phyloP scores from a whole-genome alignment of 2,329 filamentous ascomycete species.

The Neonectria neomacrospora region DNA sequence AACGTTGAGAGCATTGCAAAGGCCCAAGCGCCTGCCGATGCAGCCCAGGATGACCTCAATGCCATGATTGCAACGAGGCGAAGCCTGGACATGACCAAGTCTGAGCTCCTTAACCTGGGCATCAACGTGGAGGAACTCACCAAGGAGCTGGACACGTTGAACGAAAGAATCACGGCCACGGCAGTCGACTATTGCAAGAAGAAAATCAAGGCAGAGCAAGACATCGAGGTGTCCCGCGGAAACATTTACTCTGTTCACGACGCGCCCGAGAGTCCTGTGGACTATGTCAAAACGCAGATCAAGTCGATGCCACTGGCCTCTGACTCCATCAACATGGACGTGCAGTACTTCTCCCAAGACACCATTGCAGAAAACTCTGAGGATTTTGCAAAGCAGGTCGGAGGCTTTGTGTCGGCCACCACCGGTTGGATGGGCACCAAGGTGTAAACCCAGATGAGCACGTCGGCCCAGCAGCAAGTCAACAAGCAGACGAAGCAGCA shows the following conservation, averaged over 20 bases:
- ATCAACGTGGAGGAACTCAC: constrained; percentile 1
- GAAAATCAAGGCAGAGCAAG: neutral
- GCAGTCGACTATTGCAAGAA: neutral
- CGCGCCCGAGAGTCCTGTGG: constrained; percentile 29
- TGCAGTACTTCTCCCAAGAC: constrained; percentile 28
- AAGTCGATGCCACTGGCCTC: constrained; percentile 26
- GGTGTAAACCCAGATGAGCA: no score
- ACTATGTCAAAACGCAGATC: constrained; percentile 25
- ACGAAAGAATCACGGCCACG: neutral
- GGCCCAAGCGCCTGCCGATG: constrained; percentile 14
- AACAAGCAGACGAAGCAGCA: neutral
- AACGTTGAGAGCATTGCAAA: neutral
- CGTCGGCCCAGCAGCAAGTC: no score
- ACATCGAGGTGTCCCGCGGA: neutral
- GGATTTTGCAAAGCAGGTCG: no score
- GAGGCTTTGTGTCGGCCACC: no score
- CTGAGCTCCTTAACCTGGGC: constrained; percentile 29
- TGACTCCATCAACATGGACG: constrained; percentile 34
- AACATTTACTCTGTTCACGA: neutral
- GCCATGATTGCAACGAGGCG: constrained; percentile 23
- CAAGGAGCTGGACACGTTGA: neutral
- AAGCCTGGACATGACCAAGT: constrained; percentile 32
- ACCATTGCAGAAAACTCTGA: neutral
- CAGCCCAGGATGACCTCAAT: constrained; percentile 32
- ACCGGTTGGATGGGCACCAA: no score